Conservation (phyloP, 345 rosid genomes). For the Chamaenerion angustifolium region DNA sequence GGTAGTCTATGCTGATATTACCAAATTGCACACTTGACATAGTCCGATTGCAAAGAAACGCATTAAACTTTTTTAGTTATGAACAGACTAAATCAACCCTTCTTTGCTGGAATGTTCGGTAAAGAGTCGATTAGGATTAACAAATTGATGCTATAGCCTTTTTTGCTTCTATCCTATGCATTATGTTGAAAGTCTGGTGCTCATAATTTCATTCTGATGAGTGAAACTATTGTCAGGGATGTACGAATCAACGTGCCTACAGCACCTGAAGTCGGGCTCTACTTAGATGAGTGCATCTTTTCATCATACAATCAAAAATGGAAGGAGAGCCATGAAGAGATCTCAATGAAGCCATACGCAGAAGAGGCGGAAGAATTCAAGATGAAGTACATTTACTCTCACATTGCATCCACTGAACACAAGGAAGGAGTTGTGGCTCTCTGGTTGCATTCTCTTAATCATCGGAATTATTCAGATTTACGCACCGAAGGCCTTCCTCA, state of each 20-base stretch:
- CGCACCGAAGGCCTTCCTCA: not conserved
- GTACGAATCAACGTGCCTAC: slow-evolving; percentile 63
- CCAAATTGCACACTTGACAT: too few relatives aligned
- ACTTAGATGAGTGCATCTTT: slow-evolving; percentile 88
- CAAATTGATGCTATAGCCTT: too few relatives aligned
- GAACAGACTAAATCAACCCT: too few relatives aligned
- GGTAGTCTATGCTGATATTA: too few relatives aligned
- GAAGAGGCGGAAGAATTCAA: slow-evolving; percentile 71
- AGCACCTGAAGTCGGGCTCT: slow-evolving; percentile 94
- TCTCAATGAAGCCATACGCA: slow-evolving; percentile 62
- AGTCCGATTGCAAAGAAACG: too few relatives aligned
- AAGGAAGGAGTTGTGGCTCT: slow-evolving; percentile 71
- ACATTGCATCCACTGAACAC: slow-evolving; percentile 64
- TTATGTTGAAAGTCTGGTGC: too few relatives aligned
- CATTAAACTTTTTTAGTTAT: too few relatives aligned
- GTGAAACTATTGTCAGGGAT: slow-evolving; percentile 29
- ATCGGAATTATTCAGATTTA: slow-evolving; percentile 72
- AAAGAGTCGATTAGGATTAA: too few relatives aligned
- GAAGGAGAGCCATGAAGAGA: slow-evolving; percentile 73
- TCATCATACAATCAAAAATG: slow-evolving; percentile 70
- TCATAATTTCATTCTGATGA: too few relatives aligned
- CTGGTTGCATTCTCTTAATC: slow-evolving; percentile 91
- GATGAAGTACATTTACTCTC: slow-evolving; percentile 69
- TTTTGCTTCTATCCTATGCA: too few relatives aligned
- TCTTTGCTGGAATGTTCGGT: too few relatives aligned